These are phyloP conservation scores for Hypoxylon sp. DNA, from an alignment of 2,329 filamentous ascomycete species.

Conservation along the genomic window DNA sequence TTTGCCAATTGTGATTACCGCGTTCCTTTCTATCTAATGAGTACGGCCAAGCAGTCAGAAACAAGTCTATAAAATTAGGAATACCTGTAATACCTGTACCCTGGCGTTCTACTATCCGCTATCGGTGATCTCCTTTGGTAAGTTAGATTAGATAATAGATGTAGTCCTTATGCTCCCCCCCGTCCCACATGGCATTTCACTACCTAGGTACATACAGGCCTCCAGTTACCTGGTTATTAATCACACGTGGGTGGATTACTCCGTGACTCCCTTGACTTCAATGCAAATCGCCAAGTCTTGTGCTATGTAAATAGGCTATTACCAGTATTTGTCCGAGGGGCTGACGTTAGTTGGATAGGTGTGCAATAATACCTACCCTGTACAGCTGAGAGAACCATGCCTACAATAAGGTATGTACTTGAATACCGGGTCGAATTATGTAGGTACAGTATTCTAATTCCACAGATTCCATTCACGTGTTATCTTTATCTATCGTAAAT, in stretches of 20 bases:
- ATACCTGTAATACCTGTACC: neutral
- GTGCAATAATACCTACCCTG: neutral
- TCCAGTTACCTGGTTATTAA: conserved; percentile 3
- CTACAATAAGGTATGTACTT: neutral
- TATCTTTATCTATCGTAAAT: conserved; percentile 13
- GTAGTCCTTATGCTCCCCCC: conserved; percentile 9
- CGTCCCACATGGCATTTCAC: conserved; percentile 9
- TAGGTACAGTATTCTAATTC: neutral
- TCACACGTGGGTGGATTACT: conserved; percentile 19
- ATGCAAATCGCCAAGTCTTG: conserved; percentile 8
- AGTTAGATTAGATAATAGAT: conserved; percentile 9
- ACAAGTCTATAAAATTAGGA: neutral
- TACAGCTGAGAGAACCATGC: neutral
- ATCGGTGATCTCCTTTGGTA: conserved; percentile 15
- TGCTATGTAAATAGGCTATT: conserved; percentile 1
- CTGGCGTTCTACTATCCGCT: neutral
- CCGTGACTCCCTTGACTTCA: conserved; percentile 1
- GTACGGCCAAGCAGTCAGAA: neutral
- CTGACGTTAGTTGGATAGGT: neutral
- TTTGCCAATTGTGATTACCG: neutral
- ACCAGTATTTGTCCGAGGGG: neutral
- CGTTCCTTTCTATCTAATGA: neutral
- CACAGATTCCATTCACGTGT: neutral
- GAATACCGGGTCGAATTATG: neutral
- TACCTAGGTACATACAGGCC: neutral